Evolutionary conservation across 2,329 filamentous ascomycete species (phyloP), one percentile per base, ranked within the genome.

Genomic region (Pleurostoma richardsiae): DNA sequence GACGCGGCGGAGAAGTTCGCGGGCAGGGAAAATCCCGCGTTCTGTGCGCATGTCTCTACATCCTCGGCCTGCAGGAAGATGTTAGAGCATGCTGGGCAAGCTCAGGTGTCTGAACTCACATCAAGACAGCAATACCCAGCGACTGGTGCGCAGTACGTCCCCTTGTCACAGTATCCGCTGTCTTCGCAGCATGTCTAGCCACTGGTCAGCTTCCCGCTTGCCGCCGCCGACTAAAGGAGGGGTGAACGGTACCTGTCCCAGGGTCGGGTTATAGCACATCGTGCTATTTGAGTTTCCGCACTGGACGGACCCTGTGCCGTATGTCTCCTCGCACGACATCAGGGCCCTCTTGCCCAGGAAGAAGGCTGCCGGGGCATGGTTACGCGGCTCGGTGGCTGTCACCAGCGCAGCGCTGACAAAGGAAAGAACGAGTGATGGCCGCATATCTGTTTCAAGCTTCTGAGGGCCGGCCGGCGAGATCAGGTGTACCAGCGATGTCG

Each of bases 61-160:
- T 67, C 60, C 53, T 68, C 63, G 49, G 54, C 59, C 65, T 67
- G 33, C 26, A 19, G 19, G 19, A 19, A 19, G 19, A 19, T 19
- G 19, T 19, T 19, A 19, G 19, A 19, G 19, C 19, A 19, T 19
- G 19, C 19, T 19, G 19, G 19, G 19, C 33, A 36, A 36, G 33
- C n/a, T 36, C 33, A 36, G n/a, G 33, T 36, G 33, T n/a, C 5
- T n/a, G 7, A 28, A 48, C 61, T 33, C 59, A 68, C 65, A 42
- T 68, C 60, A 4, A 59, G 44, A 45, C 68, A 70, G 46, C 67
- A 70, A 48, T 61, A 67, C 3, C 65, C 66, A 3, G 61, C 57
- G 5, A 67, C 61, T 0, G 67, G 66, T 5, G 66, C 66, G 44
- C 66, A 69, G 50, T 62, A 66, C 30, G 59, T 60, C 5, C 64